Conservation (phyloP, 2,329 filamentous ascomycete species). For the Tetracladium maxilliforme region DNA sequence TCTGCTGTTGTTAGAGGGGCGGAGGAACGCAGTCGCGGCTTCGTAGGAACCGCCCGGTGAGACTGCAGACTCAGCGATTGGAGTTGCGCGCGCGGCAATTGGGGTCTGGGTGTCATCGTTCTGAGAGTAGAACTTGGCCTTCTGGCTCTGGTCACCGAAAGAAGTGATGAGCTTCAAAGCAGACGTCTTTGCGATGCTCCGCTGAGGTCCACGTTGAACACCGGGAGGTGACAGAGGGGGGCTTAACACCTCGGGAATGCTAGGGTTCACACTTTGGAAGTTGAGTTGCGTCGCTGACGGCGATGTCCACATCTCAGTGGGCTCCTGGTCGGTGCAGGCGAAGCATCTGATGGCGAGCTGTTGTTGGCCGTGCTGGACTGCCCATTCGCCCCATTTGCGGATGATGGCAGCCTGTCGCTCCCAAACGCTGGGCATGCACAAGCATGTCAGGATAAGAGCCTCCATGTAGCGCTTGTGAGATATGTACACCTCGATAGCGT, state of each 20-base stretch:
- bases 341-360: constrained; percentile 88
- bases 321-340: constrained; percentile 76
- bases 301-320: constrained; percentile 76
- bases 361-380: constrained; percentile 73
- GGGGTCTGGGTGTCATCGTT: constrained; percentile 53
- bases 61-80: constrained; percentile 67
- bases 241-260: constrained; percentile 48
- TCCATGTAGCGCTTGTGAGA: constrained; percentile 89
- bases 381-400: constrained; percentile 88
- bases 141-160: constrained; percentile 50
- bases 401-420: constrained; percentile 77
- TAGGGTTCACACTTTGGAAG: constrained; percentile 41
- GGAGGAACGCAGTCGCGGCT: constrained; percentile 48
- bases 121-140: constrained; percentile 48
- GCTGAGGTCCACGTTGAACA: constrained; percentile 39
- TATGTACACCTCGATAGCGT: constrained; percentile 92
- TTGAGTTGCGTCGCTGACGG: constrained; percentile 55
- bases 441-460: constrained; percentile 73
- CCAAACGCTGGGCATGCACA: constrained; percentile 78
- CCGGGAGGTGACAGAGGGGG: constrained; percentile 63
- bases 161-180: constrained; percentile 84
- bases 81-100: constrained; percentile 70
- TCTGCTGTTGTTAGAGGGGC: constrained; percentile 51
- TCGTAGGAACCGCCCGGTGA: constrained; percentile 56
- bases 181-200: constrained; percentile 62